Percentiles rank a stretch among this genome's conserved stretches.
phyloP scores from a whole-genome alignment of 768 basidiomycete genomes.

The Serendipita vermifera region DNA sequence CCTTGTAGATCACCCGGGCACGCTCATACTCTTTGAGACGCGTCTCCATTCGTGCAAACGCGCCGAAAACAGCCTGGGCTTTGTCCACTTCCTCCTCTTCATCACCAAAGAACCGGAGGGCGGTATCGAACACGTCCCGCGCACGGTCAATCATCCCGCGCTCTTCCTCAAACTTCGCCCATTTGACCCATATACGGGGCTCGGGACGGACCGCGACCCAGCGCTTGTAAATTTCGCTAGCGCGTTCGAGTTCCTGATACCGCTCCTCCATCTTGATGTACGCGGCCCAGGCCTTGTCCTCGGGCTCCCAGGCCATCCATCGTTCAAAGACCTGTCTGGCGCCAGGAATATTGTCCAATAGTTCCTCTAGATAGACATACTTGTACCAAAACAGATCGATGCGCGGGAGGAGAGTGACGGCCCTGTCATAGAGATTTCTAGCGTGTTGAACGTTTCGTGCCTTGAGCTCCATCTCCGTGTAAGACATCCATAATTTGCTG shows the following conservation, averaged over 20 bases:
- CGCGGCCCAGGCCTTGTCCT: conserved; percentile 99
- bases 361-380: conserved; percentile 95
- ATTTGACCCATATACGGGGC: conserved; percentile 51
- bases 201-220: conserved; percentile 54
- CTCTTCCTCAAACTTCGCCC: conserved; percentile 55
- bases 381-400: conserved; percentile 99
- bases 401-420: conserved; percentile 89
- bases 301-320: conserved; percentile 99
- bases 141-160: conserved; percentile 53
- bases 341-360: conserved; percentile 89
- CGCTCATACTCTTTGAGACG: conserved; percentile 93
- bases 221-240: conserved; percentile 83
- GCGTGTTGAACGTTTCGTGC: conserved; percentile 95
- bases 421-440: conserved; percentile 92
- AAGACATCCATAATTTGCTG: conserved; percentile 84
- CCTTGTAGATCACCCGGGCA: conserved; percentile 95
- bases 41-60: conserved; percentile 96
- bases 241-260: conserved; percentile 83
- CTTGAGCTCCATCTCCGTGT: conserved; percentile 96
- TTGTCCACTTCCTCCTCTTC: conserved; percentile 81
- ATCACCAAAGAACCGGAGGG: conserved; percentile 80
- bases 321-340: conserved; percentile 96
- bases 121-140: conserved; percentile 80
- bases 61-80: conserved; percentile 80
- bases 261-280: conserved; percentile 96